Evolutionary conservation across 1,139 yeast species (phyloP).

Genomic region (Suhomyces ambrosiae): DNA sequence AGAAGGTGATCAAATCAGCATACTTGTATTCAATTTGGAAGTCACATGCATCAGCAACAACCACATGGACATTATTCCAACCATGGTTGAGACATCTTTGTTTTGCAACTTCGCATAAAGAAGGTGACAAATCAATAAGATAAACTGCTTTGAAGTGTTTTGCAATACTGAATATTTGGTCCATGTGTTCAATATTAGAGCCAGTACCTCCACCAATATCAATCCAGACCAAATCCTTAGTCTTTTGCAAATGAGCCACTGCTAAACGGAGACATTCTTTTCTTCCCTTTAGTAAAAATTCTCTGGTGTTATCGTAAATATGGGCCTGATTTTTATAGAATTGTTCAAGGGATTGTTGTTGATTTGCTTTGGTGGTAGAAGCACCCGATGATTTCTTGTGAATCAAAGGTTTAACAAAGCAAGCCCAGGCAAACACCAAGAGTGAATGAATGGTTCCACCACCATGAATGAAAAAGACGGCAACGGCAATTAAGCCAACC

Average conservation of each 20-base stretch:
- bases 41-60: conserved; percentile 76
- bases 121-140: conserved; percentile 74
- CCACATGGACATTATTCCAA: conserved; percentile 67
- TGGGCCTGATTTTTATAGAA: conserved; percentile 78
- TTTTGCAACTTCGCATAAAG: conserved; percentile 71
- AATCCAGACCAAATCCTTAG: conserved; percentile 65
- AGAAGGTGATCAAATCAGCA: conserved; percentile 70
- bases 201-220: conserved; percentile 91
- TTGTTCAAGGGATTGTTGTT: conserved; percentile 68
- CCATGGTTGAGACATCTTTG: conserved; percentile 54
- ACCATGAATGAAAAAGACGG: conserved; percentile 20
- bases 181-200: conserved; percentile 76
- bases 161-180: conserved; percentile 51
- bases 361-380: conserved; percentile 39
- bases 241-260: conserved; percentile 50
- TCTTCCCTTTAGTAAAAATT: conserved; percentile 67
- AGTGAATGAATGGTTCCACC: conserved; percentile 34
- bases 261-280: conserved; percentile 64
- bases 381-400: conserved; percentile 30
- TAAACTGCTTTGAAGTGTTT: conserved; percentile 63
- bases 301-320: conserved; percentile 71
- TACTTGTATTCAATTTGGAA: conserved; percentile 50
- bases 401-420: conserved; percentile 71
- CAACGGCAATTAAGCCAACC: conserved; percentile 5
- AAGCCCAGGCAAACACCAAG: conserved; percentile 49